A percentile compares a stretch with the other conserved stretches of the same genome.
phyloP scores from a whole-genome alignment of 192 early-diverging fungal species.

The Pecoramyces ruminantium region DNA sequence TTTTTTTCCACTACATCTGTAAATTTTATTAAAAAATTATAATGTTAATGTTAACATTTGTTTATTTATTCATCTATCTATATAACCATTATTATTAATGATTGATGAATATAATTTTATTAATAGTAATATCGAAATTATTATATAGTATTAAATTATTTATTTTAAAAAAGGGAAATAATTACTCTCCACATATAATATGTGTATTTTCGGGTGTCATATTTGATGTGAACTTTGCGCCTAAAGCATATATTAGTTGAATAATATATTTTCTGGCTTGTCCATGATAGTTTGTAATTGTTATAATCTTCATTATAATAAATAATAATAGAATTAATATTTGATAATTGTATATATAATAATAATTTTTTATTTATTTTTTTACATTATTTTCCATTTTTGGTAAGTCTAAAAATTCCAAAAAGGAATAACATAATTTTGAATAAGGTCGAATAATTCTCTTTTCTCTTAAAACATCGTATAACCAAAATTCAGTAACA shows the following conservation, averaged over 20 bases:
- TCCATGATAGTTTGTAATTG: conserved; percentile 53
- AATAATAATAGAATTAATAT: too few species aligned
- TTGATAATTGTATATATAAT: neutral
- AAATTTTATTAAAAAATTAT: too few species aligned
- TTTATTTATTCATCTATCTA: too few species aligned
- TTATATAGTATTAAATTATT: too few species aligned
- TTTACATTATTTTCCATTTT: conserved; percentile 24
- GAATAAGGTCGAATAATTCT: neutral
- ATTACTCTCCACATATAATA: conserved; percentile 48
- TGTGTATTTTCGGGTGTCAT: conserved; percentile 56
- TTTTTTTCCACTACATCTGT: conserved; percentile 49
- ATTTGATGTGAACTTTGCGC: conserved; percentile 41
- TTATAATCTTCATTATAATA: conserved; percentile 30
- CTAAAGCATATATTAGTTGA: conserved; percentile 36
- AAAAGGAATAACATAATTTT: neutral
- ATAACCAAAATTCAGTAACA: neutral
- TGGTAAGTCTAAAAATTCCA: conserved; percentile 7
- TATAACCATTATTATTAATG: too few species aligned
- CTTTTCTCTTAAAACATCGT: neutral
- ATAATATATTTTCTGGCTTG: conserved; percentile 44
- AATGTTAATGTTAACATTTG: too few species aligned
- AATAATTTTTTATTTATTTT: neutral
- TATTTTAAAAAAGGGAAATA: neutral
- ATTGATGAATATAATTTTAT: too few species aligned
- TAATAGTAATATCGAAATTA: too few species aligned